phyloP scores from a whole-genome alignment of 1,139 yeast species.

The Debaryomyces sp. region DNA sequence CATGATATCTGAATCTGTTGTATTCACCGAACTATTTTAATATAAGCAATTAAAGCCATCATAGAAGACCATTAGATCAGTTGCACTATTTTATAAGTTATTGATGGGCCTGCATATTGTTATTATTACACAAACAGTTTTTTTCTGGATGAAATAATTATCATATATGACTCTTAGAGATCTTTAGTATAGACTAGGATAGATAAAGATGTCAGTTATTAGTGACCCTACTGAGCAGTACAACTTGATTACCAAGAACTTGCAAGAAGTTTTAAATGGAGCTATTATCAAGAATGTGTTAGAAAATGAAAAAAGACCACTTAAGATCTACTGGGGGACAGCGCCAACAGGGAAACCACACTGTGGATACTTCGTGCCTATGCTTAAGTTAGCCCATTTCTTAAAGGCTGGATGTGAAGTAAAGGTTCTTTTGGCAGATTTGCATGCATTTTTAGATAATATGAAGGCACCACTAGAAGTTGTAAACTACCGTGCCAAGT shows the following conservation, averaged over 20 bases:
- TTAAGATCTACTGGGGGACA: constrained; percentile 91
- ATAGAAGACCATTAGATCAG: not conserved
- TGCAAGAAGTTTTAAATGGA: constrained; percentile 89
- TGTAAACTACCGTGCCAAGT: constrained; percentile 84
- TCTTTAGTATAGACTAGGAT: not conserved
- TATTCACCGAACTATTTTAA: not conserved
- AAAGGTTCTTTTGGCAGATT: constrained; percentile 89
- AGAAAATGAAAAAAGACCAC: constrained; percentile 78
- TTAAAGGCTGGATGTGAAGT: constrained; percentile 96
- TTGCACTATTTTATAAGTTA: not conserved
- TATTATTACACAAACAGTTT: constrained; percentile 2
- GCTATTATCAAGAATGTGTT: constrained; percentile 85
- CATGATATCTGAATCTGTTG: constrained; percentile 11
- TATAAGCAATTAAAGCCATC: not conserved
- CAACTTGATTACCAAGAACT: constrained; percentile 76
- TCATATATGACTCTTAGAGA: not conserved
- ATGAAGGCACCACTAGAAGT: constrained; percentile 98
- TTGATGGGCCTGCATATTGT: not conserved
- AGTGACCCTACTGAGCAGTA: constrained; percentile 64
- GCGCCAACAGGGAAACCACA: constrained; percentile 91
- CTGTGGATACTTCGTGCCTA: constrained; percentile 97
- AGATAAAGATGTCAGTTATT: constrained; percentile 22
- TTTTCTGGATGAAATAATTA: not conserved
- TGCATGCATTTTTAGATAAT: constrained; percentile 96
- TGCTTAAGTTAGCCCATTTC: constrained; percentile 95